phyloP scores from a whole-genome alignment of 2,329 filamentous ascomycete genomes.

The Lachnellula hyalina region DNA sequence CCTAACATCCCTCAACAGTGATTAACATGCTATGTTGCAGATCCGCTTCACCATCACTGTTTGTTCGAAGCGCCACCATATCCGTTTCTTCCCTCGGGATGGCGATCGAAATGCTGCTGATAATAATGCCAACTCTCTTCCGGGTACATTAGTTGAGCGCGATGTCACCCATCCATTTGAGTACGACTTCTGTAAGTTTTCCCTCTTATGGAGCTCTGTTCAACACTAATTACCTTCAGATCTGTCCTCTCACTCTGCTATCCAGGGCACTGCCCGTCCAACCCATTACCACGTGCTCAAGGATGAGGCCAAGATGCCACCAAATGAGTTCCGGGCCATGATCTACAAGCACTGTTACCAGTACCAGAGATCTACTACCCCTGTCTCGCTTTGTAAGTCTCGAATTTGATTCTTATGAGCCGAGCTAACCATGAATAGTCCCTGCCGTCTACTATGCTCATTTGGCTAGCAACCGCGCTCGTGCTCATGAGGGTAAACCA shows the following conservation, averaged over 20 bases:
- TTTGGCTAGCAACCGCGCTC: constrained; percentile 74
- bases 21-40: constrained; percentile 10
- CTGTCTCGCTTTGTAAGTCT: constrained; percentile 57
- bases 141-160: constrained; percentile 80
- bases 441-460: constrained; percentile 97
- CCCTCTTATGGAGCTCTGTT: not conserved
- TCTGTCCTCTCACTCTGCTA: constrained; percentile 62
- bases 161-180: constrained; percentile 90
- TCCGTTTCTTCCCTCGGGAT: constrained; percentile 78
- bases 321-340: constrained; percentile 74
- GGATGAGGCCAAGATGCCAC: constrained; percentile 67
- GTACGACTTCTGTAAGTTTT: constrained; percentile 69
- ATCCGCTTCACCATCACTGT: constrained; percentile 76
- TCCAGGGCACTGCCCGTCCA: constrained; percentile 89
- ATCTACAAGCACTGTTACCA: constrained; percentile 95
- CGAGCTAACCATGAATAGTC: constrained; percentile 35
- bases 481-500: constrained; percentile 59
- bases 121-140: constrained; percentile 73
- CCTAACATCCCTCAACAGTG: not conserved
- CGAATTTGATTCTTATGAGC: constrained; percentile 36
- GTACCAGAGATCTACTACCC: constrained; percentile 85
- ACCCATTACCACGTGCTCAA: constrained; percentile 87
- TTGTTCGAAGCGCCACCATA: constrained; percentile 89
- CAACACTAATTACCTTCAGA: constrained; percentile 2
- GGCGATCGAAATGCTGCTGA: constrained; percentile 51